phyloP scores from a whole-genome alignment of 2,329 filamentous ascomycete species.

The Trichoderma cornu-damae region DNA sequence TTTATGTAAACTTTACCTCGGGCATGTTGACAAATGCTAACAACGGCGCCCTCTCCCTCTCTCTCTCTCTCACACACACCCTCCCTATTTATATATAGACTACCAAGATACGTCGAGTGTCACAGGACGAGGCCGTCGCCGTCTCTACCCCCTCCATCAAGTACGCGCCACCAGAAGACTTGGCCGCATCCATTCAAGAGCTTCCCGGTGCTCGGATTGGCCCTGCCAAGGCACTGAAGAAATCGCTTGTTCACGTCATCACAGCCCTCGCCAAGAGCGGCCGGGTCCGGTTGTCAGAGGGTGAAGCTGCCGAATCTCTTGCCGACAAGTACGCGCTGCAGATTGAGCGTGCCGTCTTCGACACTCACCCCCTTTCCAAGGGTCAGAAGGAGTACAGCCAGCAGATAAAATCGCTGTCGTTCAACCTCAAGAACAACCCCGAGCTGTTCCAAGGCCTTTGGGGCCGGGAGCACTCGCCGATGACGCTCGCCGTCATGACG shows the following conservation, averaged over 20 bases:
- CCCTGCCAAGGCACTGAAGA: constrained; percentile 65
- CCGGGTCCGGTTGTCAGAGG: constrained; percentile 57
- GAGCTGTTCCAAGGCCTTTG: constrained; percentile 72
- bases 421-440: constrained; percentile 85
- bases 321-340: constrained; percentile 68
- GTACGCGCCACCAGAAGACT: constrained; percentile 49
- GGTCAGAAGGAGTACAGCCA: constrained; percentile 48
- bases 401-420: constrained; percentile 70
- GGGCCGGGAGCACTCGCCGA: constrained; percentile 63
- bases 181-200: constrained; percentile 47
- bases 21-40: constrained; percentile 12
- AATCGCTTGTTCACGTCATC: constrained; percentile 62
- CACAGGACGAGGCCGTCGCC: constrained; percentile 39
- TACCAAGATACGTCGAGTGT: constrained; percentile 48
- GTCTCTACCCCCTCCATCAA: constrained; percentile 29
- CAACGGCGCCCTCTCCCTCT: too few relatives aligned
- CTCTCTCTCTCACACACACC: too few relatives aligned
- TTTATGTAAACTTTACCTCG: background rate
- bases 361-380: constrained; percentile 46
- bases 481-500: constrained; percentile 81
- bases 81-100: constrained; percentile 33
- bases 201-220: constrained; percentile 61
- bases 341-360: constrained; percentile 68
- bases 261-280: constrained; percentile 61
- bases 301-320: constrained; percentile 57